phyloP scores from a whole-genome alignment of 208 protist genomes.

The Acanthamoeba divionensis region DNA sequence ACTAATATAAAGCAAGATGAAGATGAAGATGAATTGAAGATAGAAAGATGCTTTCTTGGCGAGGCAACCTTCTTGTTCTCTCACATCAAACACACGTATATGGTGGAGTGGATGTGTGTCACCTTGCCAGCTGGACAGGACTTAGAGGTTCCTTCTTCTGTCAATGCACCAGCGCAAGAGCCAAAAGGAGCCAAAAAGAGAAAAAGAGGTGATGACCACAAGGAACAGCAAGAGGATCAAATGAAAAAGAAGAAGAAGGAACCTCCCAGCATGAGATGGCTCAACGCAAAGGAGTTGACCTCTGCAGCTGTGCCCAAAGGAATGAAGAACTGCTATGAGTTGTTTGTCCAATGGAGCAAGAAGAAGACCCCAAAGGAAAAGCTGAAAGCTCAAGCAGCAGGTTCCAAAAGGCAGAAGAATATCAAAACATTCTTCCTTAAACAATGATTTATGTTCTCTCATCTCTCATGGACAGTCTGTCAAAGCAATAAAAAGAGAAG shows the following conservation, averaged over 20 bases:
- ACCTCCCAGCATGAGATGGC: neutral
- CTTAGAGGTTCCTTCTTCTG: neutral
- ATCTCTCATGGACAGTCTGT: too few species aligned
- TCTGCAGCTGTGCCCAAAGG: slow-evolving; percentile 15
- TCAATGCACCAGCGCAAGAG: neutral
- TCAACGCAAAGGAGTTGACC: neutral
- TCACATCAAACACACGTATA: neutral
- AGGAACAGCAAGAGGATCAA: neutral
- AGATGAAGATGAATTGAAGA: neutral
- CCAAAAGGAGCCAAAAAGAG: neutral
- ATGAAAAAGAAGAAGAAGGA: neutral
- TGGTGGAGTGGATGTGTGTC: neutral
- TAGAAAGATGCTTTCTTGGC: neutral
- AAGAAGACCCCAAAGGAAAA: neutral
- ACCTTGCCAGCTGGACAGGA: neutral
- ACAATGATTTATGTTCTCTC: too few species aligned
- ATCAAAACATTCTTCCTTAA: neutral
- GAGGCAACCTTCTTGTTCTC: slow-evolving; percentile 29
- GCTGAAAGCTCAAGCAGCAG: neutral
- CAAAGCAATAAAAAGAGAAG: too few species aligned
- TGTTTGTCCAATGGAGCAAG: neutral
- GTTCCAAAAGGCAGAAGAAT: neutral
- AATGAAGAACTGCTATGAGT: slow-evolving; percentile 46
- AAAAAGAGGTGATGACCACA: neutral
- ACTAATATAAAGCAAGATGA: neutral